phyloP scores from a whole-genome alignment of 805 yeast species.

The Danielia reshetovae region DNA sequence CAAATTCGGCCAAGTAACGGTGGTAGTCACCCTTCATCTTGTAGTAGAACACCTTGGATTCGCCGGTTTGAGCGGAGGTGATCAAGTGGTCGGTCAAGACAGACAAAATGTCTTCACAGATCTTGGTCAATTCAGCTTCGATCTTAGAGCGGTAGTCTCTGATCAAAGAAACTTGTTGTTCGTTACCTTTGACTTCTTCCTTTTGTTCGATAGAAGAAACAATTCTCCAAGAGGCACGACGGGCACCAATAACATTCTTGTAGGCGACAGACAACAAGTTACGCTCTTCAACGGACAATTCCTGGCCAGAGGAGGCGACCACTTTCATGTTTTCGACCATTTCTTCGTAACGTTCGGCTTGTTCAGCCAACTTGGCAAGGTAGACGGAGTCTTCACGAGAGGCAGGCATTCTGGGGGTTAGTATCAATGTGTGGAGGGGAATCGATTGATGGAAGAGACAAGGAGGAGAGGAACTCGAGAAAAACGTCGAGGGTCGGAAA shows the following conservation, averaged over 20 bases:
- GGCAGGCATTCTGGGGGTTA: conserved; percentile 50
- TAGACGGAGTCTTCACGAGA: conserved; percentile 98
- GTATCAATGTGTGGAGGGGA: conserved; percentile 9
- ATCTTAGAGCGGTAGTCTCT: conserved; percentile 93
- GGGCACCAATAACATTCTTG: conserved; percentile 97
- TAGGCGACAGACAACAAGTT: conserved; percentile 95
- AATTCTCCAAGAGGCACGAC: conserved; percentile 99
- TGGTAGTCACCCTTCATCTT: conserved; percentile 99
- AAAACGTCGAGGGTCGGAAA: conserved; percentile 1
- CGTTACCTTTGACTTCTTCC: conserved; percentile 95
- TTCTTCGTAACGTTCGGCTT: conserved; percentile 99
- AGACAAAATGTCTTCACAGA: conserved; percentile 88
- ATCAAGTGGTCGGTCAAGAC: conserved; percentile 88
- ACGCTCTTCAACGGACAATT: conserved; percentile 95
- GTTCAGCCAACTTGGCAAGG: conserved; percentile 97
- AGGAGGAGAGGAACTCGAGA: not conserved
- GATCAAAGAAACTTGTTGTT: conserved; percentile 81
- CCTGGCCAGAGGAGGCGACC: conserved; percentile 94
- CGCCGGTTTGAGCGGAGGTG: conserved; percentile 93
- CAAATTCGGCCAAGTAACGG: conserved; percentile 97
- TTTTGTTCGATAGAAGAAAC: conserved; percentile 97
- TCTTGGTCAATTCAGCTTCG: conserved; percentile 86
- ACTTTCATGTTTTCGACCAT: conserved; percentile 98
- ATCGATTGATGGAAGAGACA: conserved; percentile 3
- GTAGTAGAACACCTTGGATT: conserved; percentile 95